Conservation (phyloP, 331 rosid species). For the Telfairia occidentalis region DNA sequence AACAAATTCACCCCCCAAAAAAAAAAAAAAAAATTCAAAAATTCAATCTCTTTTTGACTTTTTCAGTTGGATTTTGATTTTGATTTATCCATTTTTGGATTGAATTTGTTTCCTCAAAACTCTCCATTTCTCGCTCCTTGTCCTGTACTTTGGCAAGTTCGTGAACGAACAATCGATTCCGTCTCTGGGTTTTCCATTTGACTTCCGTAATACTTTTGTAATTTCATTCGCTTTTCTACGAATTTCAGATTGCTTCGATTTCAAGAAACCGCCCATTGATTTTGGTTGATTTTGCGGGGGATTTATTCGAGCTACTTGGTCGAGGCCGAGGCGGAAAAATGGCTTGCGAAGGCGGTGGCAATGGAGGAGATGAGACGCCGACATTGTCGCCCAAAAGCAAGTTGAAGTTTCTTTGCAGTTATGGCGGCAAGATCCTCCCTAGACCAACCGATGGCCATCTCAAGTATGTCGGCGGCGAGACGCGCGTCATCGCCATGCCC, state of each 20-base stretch:
- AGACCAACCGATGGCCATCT: slow-evolving; percentile 57
- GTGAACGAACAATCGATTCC: not conserved
- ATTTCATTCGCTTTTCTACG: not conserved
- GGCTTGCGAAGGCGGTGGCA: slow-evolving; percentile 22
- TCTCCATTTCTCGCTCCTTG: not conserved
- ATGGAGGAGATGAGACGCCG: not conserved
- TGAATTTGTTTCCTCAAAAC: not conserved
- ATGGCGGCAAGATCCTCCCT: slow-evolving; percentile 71
- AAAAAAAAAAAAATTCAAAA: too few relatives aligned
- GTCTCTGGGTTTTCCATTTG: not conserved
- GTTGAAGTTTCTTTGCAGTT: slow-evolving; percentile 65
- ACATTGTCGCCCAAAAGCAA: slow-evolving; percentile 31
- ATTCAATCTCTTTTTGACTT: not conserved
- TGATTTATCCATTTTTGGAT: slow-evolving; percentile 9
- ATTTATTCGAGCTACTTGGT: not conserved
- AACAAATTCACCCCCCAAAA: not conserved
- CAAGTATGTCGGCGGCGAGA: slow-evolving; percentile 78
- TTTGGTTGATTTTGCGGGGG: not conserved
- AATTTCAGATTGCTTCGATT: not conserved
- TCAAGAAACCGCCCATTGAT: not conserved
- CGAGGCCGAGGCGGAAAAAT: not conserved
- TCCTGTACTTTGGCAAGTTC: not conserved
- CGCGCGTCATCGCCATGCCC: slow-evolving; percentile 48
- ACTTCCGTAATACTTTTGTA: not conserved
- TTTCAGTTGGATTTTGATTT: not conserved